These are phyloP conservation scores for Aspergillus proliferans DNA, from an alignment of 2,329 filamentous ascomycete genomes.

Conservation along the genomic window DNA sequence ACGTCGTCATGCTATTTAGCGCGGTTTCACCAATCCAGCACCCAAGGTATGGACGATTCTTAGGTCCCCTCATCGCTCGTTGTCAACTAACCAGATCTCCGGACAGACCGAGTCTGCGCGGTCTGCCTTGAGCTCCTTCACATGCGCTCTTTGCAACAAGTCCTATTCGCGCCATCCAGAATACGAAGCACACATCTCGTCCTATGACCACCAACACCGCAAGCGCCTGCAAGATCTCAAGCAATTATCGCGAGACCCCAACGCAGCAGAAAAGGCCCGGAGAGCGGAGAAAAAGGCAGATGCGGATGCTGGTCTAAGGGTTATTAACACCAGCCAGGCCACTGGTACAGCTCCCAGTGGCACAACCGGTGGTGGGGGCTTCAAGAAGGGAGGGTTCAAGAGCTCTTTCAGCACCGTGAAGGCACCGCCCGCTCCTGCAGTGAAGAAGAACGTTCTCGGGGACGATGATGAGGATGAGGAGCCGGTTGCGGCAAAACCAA, in stretches of 20 bases:
- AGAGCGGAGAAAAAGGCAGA: constrained; percentile 38
- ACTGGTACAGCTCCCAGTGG: constrained; percentile 15
- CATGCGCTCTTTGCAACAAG: constrained; percentile 82
- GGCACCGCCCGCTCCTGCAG: constrained; percentile 20
- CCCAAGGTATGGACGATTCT: constrained; percentile 32
- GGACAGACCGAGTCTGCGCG: constrained; percentile 57
- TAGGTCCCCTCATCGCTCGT: neutral
- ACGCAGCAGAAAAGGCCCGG: constrained; percentile 38
- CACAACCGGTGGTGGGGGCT: constrained; percentile 35
- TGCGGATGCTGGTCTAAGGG: constrained; percentile 35
- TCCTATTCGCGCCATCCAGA: constrained; percentile 94
- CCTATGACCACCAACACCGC: constrained; percentile 93
- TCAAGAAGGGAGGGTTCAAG: constrained; percentile 80
- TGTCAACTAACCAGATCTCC: constrained; percentile 3
- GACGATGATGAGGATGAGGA: constrained; percentile 38
- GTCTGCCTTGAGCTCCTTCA: constrained; percentile 73
- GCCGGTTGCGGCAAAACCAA: constrained; percentile 13
- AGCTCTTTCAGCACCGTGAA: constrained; percentile 61
- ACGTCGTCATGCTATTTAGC: constrained; percentile 23
- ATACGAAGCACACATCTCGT: constrained; percentile 88
- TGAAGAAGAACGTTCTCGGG: constrained; percentile 38
- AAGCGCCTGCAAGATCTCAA: constrained; percentile 52
- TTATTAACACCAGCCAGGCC: constrained; percentile 28
- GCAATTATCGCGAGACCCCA: constrained; percentile 39
- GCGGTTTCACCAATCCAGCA: constrained; percentile 43